phyloP scores from a whole-genome alignment of 306 rosid species.

The Sophora flavescens region DNA sequence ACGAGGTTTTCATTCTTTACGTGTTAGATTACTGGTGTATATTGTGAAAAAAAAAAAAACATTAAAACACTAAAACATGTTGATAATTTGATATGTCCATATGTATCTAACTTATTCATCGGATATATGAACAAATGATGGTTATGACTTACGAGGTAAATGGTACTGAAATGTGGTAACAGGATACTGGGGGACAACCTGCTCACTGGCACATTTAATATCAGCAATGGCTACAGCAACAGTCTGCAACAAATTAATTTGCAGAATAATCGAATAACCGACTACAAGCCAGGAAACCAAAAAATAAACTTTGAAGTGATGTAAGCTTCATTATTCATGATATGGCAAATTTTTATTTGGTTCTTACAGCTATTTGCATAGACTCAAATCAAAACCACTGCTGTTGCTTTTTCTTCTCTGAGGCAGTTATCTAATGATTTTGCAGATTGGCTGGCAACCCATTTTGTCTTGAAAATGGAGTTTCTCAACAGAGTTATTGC shows the following conservation, averaged over 20 bases:
- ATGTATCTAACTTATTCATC: too few relatives aligned
- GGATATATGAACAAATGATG: conserved; percentile 22
- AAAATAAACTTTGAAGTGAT: conserved; percentile 28
- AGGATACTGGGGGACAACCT: conserved; percentile 47
- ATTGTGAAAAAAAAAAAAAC: conserved; percentile 24
- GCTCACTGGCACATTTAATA: conserved; percentile 49
- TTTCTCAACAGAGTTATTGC: conserved; percentile 54
- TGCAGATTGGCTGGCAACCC: conserved; percentile 65
- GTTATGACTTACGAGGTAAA: conserved; percentile 33
- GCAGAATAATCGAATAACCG: conserved; percentile 39
- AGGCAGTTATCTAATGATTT: conserved; percentile 37
- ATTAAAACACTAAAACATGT: not conserved
- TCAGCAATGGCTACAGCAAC: conserved; percentile 41
- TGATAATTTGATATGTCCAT: too few relatives aligned
- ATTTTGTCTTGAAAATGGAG: conserved; percentile 52
- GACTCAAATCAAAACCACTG: conserved; percentile 21
- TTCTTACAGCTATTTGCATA: conserved; percentile 5
- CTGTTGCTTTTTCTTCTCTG: conserved; percentile 37
- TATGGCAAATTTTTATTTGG: not conserved
- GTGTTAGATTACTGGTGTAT: not conserved
- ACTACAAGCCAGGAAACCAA: conserved; percentile 1
- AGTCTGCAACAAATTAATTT: conserved; percentile 52
- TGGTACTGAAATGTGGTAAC: conserved; percentile 44
- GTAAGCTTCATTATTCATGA: conserved; percentile 43
- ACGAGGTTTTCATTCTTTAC: too few relatives aligned